Evolutionary conservation across 2,329 filamentous ascomycete species (phyloP), one percentile per base, ranked within the genome.

Genomic region (Emmonsiellopsis sp.): DNA sequence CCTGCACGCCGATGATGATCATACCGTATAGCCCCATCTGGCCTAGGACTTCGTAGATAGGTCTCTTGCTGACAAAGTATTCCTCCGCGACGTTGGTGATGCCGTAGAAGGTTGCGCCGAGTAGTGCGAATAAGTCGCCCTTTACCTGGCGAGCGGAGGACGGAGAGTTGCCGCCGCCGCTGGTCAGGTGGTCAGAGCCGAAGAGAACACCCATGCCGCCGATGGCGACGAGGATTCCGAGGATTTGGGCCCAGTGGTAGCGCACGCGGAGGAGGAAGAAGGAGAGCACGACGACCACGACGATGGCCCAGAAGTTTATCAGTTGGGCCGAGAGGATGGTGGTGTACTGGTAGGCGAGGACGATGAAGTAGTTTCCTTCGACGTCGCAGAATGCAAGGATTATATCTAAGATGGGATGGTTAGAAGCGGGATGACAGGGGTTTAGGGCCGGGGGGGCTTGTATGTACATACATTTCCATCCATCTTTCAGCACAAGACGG

Each of bases 291-390:
- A 97, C 89, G 20, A 98, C 93, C 58, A 92, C 84, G 50, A 95
- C 88, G 61, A 98, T 97, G 62, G 91, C 88, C 92, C 92, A 97
- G 75, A 97, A 97, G 78, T 96, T 96, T 74, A 98, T 89, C 51
- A 98, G 80, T 77, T 97, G 91, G 13, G 90, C 90, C 16, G 87
- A 93, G 48, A 97, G 79, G 62, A 96, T 86, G 64, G 91, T 96
- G 52, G 92, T 95, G 76, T 94, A 84, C 55, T 86, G 81, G 75
- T 97, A 98, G 5, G 92, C 93, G 49, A 96, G 79, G 50, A 98
- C 92, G 64, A 91, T 91, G 68, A 97, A 97, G 77, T 96, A 98
- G 74, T 98, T 98, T 57, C 93, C 93, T 73, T 96, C 82, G 49
- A 97, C 92, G 67, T 98, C 93, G 62, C 93, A 80, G 71, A 97